Evolutionary conservation across 2,329 filamentous ascomycete genomes (phyloP).

Genomic region (Fusarium graminum): DNA sequence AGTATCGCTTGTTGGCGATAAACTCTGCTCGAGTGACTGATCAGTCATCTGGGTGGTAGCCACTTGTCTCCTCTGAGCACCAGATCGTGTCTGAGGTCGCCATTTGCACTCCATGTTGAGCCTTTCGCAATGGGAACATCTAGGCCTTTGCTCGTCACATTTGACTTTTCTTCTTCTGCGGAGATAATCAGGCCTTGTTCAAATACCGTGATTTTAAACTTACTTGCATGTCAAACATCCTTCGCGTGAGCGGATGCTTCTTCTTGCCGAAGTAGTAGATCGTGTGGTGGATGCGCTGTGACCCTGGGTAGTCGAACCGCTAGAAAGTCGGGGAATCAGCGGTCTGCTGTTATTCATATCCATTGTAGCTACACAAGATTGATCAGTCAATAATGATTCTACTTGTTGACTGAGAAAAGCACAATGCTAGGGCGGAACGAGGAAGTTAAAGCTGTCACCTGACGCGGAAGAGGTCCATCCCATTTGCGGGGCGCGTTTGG

Average conservation of each 20-base stretch:
- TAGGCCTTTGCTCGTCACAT: slow-evolving; percentile 64
- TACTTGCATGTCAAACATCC: slow-evolving; percentile 62
- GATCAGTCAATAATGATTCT: background rate
- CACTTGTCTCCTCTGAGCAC: slow-evolving; percentile 38
- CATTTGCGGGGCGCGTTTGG: slow-evolving; percentile 34
- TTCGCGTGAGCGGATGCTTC: slow-evolving; percentile 47
- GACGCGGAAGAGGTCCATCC: slow-evolving; percentile 20
- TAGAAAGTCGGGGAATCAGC: slow-evolving; percentile 37
- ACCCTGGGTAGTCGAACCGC: slow-evolving; percentile 22
- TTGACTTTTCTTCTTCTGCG: slow-evolving; percentile 62
- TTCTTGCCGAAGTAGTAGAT: slow-evolving; percentile 35
- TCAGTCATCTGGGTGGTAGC: slow-evolving; percentile 12
- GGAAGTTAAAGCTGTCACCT: slow-evolving; percentile 26
- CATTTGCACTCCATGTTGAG: slow-evolving; percentile 66
- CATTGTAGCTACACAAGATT: slow-evolving; percentile 6
- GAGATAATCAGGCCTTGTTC: background rate
- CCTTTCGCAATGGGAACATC: slow-evolving; percentile 65
- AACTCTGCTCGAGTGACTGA: slow-evolving; percentile 36
- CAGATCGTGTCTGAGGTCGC: slow-evolving; percentile 54
- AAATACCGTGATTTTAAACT: slow-evolving; percentile 16
- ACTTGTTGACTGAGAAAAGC: background rate
- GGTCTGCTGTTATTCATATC: slow-evolving; percentile 36
- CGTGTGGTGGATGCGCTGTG: slow-evolving; percentile 25
- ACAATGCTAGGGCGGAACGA: slow-evolving; percentile 10
- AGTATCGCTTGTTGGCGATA: slow-evolving; percentile 49